Conservation (phyloP, 2,329 filamentous ascomycete species). For the Botrytis byssoidea region DNA sequence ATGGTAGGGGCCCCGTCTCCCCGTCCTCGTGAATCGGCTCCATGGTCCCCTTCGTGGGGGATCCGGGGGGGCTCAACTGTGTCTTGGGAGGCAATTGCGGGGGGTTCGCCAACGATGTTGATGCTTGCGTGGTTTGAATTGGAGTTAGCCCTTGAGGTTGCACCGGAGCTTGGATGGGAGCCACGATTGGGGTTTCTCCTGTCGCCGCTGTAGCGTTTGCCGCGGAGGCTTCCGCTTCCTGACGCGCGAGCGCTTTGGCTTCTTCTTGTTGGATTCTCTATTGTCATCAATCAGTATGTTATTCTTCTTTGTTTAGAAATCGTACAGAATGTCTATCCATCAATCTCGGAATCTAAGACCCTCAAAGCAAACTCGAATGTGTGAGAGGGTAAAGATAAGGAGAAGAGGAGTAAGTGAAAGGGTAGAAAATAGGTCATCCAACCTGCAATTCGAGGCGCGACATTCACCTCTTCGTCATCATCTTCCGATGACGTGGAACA, state of each 20-base stretch:
- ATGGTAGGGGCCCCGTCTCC: not conserved
- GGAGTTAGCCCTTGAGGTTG: not conserved
- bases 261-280: conserved; percentile 20
- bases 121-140: not conserved
- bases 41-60: not conserved
- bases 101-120: conserved; percentile 3
- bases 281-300: not conserved
- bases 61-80: not conserved
- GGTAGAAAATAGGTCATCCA: conserved; percentile 17
- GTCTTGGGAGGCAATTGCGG: not conserved
- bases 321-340: not conserved
- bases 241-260: conserved; percentile 10
- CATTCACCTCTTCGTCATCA: not conserved
- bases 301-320: not conserved
- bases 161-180: not conserved
- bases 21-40: conserved; percentile 7
- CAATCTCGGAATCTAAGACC: not conserved
- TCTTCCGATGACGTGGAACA: not conserved
- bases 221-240: conserved; percentile 1
- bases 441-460: conserved; percentile 15
- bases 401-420: conserved; percentile 5
- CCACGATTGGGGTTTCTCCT: not conserved
- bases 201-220: not conserved
- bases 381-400: not conserved
- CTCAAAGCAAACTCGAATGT: not conserved